phyloP scores from a whole-genome alignment of 768 basidiomycete species.

The Dictyophora rubrovolvata region DNA sequence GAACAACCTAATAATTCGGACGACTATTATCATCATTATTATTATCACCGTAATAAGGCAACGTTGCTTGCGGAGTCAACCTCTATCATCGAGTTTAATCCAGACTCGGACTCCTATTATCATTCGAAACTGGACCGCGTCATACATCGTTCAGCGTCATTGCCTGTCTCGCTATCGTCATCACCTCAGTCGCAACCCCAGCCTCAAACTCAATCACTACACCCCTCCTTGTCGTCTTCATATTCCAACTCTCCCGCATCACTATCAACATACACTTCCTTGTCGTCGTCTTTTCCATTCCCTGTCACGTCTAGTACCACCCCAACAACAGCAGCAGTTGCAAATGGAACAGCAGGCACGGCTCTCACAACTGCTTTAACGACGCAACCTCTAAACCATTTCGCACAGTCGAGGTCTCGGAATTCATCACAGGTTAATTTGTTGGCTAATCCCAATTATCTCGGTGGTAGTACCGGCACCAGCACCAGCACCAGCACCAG shows the following conservation, averaged over 20 bases:
- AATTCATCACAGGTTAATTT: slow-evolving; percentile 20
- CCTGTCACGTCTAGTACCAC: not conserved
- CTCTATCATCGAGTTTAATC: not conserved
- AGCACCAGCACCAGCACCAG: slow-evolving; percentile 5
- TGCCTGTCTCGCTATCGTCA: not conserved
- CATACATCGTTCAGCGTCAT: not conserved
- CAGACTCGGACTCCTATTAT: not conserved
- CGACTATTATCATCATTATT: no score
- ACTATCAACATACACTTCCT: not conserved
- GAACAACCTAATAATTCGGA: no score
- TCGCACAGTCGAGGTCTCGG: slow-evolving; percentile 15
- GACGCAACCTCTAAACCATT: slow-evolving; percentile 9
- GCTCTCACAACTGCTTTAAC: not conserved
- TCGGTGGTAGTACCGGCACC: not conserved
- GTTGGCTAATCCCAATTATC: not conserved
- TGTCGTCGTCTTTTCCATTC: not conserved
- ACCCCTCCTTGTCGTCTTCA: not conserved
- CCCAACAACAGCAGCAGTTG: no score
- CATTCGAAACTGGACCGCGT: no score
- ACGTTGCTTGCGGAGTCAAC: not conserved
- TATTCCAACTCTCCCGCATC: slow-evolving; percentile 31
- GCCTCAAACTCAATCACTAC: not conserved
- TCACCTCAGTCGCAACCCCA: not conserved
- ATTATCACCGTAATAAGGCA: not conserved
- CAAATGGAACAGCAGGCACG: not conserved